Evolutionary conservation across 2,329 filamentous ascomycete species (phyloP).

Genomic region (Aspergillus tubingensis): DNA sequence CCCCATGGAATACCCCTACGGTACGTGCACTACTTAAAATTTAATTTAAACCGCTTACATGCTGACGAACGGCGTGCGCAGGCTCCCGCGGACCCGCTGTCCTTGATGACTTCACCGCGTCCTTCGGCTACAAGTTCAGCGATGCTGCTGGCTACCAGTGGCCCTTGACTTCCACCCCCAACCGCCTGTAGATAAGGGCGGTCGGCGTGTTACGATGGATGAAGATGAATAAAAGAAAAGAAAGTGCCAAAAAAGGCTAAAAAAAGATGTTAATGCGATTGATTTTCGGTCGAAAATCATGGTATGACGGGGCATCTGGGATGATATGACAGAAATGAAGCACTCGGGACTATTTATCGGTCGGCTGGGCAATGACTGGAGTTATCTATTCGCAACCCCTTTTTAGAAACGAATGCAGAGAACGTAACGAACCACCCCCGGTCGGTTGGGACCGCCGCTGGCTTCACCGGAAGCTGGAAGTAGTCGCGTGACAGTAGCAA

Average conservation of each 20-base stretch:
- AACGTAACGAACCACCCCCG: conserved; percentile 16
- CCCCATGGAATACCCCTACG: conserved; percentile 99
- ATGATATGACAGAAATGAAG: conserved; percentile 20
- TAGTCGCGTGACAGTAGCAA: neutral
- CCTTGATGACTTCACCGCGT: conserved; percentile 95
- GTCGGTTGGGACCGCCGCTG: neutral
- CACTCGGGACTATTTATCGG: conserved; percentile 4
- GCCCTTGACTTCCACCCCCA: conserved; percentile 75
- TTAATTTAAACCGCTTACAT: neutral
- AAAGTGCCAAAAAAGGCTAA: conserved; percentile 9
- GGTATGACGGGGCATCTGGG: conserved; percentile 18
- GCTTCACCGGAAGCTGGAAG: neutral
- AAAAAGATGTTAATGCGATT: conserved; percentile 23
- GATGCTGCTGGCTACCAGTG: conserved; percentile 95
- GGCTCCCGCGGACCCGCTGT: conserved; percentile 95
- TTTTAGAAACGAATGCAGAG: conserved; percentile 25
- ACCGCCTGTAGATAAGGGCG: conserved; percentile 70
- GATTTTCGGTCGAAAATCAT: conserved; percentile 17
- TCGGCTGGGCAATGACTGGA: conserved; percentile 10
- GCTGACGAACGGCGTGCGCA: conserved; percentile 42
- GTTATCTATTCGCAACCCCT: conserved; percentile 10
- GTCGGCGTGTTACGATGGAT: neutral
- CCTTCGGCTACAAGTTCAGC: conserved; percentile 98
- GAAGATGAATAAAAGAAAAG: conserved; percentile 13
- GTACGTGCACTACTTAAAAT: conserved; percentile 56